Evolutionary conservation across 306 rosid species (phyloP).

Genomic region (Trichosanthes truncata): DNA sequence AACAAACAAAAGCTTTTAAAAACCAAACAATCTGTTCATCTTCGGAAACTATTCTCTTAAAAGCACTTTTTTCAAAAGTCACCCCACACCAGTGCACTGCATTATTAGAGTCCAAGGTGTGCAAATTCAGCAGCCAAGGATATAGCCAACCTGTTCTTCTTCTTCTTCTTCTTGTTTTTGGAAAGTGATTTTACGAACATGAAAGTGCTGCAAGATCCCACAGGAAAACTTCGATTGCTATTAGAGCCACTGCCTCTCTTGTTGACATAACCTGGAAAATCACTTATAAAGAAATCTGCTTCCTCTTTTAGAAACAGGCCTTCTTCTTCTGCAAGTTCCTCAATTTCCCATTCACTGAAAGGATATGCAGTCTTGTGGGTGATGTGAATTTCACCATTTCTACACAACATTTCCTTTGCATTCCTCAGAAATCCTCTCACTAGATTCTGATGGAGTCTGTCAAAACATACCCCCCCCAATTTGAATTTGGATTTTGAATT

Average conservation of each 20-base stretch:
- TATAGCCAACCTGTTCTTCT: background rate
- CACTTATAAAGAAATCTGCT: background rate
- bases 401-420: conserved; percentile 12
- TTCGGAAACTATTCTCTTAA: too few species aligned
- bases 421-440: conserved; percentile 18
- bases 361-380: conserved; percentile 26
- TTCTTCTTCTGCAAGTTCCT: background rate
- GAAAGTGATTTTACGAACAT: background rate
- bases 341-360: background rate
- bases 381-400: conserved; percentile 26
- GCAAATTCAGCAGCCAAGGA: background rate
- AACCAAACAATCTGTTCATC: too few species aligned
- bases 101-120: background rate
- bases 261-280: background rate
- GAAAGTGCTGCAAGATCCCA: background rate
- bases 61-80: too few species aligned
- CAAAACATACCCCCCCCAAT: too few species aligned
- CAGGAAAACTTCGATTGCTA: background rate
- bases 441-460: conserved; percentile 20
- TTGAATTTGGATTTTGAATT: too few species aligned
- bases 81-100: too few species aligned
- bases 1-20: too few species aligned
- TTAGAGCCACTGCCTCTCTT: background rate
- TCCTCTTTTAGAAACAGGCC: background rate
- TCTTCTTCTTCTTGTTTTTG: background rate